phyloP scores from a whole-genome alignment of 2,329 filamentous ascomycete genomes.

The Scorias spongiosa region DNA sequence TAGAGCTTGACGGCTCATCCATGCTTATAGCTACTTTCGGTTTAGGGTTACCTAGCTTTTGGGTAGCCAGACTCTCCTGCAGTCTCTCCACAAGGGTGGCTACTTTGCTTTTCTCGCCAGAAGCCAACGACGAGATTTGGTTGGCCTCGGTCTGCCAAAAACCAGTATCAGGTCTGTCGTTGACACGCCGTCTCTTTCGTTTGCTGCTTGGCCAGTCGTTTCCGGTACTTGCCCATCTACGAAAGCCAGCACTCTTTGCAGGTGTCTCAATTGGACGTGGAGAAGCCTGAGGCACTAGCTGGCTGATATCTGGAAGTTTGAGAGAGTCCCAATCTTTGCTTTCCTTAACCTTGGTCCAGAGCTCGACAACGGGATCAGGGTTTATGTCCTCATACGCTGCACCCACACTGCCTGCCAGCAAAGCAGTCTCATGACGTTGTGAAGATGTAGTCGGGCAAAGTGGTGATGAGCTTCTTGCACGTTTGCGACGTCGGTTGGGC shows the following conservation, averaged over 20 bases:
- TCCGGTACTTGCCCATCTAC: conserved; percentile 36
- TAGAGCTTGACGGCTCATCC: conserved; percentile 32
- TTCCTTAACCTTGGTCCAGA: conserved; percentile 30
- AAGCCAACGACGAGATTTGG: conserved; percentile 17
- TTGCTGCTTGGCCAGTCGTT: conserved; percentile 30
- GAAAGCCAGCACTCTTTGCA: conserved; percentile 31
- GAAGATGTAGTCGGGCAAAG: conserved; percentile 23
- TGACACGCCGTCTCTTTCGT: conserved; percentile 23
- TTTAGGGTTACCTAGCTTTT: conserved; percentile 11
- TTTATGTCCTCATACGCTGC: conserved; percentile 20
- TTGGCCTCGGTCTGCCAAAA: conserved; percentile 13
- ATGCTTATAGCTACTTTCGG: conserved; percentile 1
- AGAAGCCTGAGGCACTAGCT: conserved; percentile 31
- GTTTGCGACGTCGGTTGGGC: conserved; percentile 28
- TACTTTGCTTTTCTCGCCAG: conserved; percentile 18
- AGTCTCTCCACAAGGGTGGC: conserved; percentile 28
- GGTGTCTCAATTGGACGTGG: conserved; percentile 29
- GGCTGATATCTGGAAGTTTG: conserved; percentile 26
- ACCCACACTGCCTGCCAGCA: conserved; percentile 8
- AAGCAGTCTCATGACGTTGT: conserved; percentile 22
- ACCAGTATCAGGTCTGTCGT: background rate
- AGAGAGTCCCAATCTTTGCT: conserved; percentile 22
- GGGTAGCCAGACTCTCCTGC: conserved; percentile 27
- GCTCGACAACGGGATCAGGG: conserved; percentile 30
- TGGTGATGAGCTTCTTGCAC: conserved; percentile 31